Evolutionary conservation across 225 moss, liverwort and hornwort genomes (phyloP).

Genomic region (Pleurozium schreberi): DNA sequence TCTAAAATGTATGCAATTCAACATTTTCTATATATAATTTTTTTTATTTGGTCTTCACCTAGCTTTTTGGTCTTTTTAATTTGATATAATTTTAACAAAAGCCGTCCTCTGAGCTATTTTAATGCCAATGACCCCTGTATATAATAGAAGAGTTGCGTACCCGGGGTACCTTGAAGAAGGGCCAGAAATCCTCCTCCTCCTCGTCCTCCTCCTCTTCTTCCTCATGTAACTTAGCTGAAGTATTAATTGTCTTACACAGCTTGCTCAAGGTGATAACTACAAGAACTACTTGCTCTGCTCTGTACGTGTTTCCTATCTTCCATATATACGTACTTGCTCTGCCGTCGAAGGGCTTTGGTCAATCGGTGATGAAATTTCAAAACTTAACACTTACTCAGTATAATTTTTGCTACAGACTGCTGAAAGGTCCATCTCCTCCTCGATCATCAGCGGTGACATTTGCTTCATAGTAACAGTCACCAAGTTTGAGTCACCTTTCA

Average conservation of each 20-base stretch:
- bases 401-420: not conserved
- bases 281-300: not conserved
- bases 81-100: too few relatives aligned
- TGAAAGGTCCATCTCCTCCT: not conserved
- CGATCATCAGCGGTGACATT: not conserved
- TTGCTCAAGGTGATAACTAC: not conserved
- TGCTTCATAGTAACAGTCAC: not conserved
- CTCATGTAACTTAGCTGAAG: not conserved
- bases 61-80: too few relatives aligned
- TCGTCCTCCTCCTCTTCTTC: not conserved
- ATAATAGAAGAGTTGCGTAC: too few relatives aligned
- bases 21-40: too few relatives aligned
- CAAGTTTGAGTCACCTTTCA: not conserved
- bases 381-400: not conserved
- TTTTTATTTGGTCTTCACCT: too few relatives aligned
- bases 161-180: not conserved
- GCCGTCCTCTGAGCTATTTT: too few relatives aligned
- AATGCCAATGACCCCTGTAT: too few relatives aligned
- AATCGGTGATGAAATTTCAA: not conserved
- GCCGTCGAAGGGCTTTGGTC: not conserved
- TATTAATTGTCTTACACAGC: not conserved
- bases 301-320: not conserved
- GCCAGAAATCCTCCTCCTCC: too few relatives aligned
- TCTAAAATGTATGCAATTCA: too few relatives aligned
- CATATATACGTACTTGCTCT: too few relatives aligned